Conservation (phyloP, 176 grass and related monocot genomes). For the Echinochloa phyllopogon region DNA sequence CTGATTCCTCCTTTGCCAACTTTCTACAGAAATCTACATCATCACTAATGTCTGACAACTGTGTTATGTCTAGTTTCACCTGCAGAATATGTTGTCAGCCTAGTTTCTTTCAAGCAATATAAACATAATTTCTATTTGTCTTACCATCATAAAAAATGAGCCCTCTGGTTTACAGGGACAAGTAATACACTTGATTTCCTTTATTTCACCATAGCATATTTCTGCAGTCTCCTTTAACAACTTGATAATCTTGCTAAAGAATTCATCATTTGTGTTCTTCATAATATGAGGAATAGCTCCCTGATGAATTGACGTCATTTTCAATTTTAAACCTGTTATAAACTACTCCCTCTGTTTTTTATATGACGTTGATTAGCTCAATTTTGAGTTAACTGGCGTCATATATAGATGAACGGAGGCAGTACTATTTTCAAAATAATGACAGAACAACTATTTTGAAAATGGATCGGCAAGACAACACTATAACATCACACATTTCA, state of each 20-base stretch:
- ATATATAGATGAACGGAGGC: no score
- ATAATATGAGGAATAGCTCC: constrained; percentile 69
- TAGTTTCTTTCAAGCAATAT: constrained; percentile 2
- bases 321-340: neutral
- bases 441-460: no score
- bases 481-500: no score
- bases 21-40: constrained; percentile 60
- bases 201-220: constrained; percentile 62
- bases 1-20: constrained; percentile 59
- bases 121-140: constrained; percentile 1
- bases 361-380: no score
- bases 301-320: constrained; percentile 23
- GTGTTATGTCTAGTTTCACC: constrained; percentile 55
- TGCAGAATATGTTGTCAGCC: constrained; percentile 34
- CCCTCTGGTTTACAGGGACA: constrained; percentile 76
- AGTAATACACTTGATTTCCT: constrained; percentile 65
- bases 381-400: no score
- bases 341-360: no score
- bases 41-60: constrained; percentile 47
- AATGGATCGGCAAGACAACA: no score
- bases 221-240: constrained; percentile 63
- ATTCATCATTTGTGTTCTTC: constrained; percentile 70
- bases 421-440: no score
- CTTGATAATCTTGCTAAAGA: constrained; percentile 57
- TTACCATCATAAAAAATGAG: constrained; percentile 81